phyloP scores from a whole-genome alignment of 228 moss, liverwort and hornwort species.

The Sphagnum fallax region DNA sequence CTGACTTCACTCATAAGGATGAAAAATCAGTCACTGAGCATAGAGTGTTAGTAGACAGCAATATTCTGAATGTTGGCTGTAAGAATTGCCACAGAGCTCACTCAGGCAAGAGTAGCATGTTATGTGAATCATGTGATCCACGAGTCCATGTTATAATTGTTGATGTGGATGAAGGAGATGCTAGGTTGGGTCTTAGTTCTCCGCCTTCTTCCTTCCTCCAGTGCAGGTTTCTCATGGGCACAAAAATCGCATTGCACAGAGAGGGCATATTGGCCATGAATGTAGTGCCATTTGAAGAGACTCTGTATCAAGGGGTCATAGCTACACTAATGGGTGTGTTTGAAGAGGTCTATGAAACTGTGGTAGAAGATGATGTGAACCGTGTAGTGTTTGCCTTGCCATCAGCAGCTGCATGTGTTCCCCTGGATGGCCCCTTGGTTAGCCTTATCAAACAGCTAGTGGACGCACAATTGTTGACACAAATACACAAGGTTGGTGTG shows the following conservation, averaged over 20 bases:
- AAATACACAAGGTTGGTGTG: constrained; percentile 19
- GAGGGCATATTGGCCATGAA: constrained; percentile 87
- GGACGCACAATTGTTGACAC: constrained; percentile 29
- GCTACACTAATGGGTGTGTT: constrained; percentile 49
- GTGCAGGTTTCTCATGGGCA: constrained; percentile 49
- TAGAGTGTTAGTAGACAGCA: neutral
- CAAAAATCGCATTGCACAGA: constrained; percentile 38
- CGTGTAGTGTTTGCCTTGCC: constrained; percentile 75
- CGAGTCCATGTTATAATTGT: constrained; percentile 74
- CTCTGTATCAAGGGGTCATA: constrained; percentile 34
- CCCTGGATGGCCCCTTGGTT: constrained; percentile 26
- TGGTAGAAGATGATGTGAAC: constrained; percentile 53
- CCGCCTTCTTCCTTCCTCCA: constrained; percentile 70
- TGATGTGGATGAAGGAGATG: constrained; percentile 84
- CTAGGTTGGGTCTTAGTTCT: constrained; percentile 64
- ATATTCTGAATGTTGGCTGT: neutral
- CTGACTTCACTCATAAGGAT: neutral
- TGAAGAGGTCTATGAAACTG: constrained; percentile 65
- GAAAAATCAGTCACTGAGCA: neutral
- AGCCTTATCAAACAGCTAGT: constrained; percentile 23
- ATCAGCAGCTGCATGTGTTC: constrained; percentile 5
- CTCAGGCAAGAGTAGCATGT: neutral
- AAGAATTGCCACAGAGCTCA: neutral
- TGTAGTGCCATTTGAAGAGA: constrained; percentile 55
- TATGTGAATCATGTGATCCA: constrained; percentile 16